These are phyloP conservation scores for Trichoderma sp. DNA, from an alignment of 2,329 filamentous ascomycete genomes.

Conservation along the genomic window DNA sequence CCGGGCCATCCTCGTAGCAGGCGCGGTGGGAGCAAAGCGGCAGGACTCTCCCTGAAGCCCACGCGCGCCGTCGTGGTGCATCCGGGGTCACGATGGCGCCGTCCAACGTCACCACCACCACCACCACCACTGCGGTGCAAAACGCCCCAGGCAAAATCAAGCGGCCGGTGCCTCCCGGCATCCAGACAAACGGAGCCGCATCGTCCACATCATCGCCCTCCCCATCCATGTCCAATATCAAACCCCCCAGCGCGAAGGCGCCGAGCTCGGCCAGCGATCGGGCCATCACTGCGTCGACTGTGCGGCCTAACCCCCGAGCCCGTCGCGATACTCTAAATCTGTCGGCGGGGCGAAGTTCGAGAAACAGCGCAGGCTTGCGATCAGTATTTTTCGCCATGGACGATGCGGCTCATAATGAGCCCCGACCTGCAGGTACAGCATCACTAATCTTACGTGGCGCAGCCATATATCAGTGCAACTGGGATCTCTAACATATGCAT, in stretches of 20 bases:
- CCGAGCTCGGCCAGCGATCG: constrained; percentile 44
- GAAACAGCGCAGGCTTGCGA: constrained; percentile 55
- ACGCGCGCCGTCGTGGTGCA: constrained; percentile 31
- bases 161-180: constrained; percentile 66
- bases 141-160: constrained; percentile 64
- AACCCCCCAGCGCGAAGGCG: constrained; percentile 52
- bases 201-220: constrained; percentile 64
- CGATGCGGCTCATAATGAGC: constrained; percentile 45
- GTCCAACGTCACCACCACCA: constrained; percentile 56
- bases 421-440: constrained; percentile 56
- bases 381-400: constrained; percentile 55
- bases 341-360: constrained; percentile 51
- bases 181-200: constrained; percentile 66
- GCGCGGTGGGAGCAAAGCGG: constrained; percentile 13
- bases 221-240: constrained; percentile 60
- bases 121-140: constrained; percentile 53
- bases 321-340: constrained; percentile 60
- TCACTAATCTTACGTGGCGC: not conserved
- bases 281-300: constrained; percentile 46
- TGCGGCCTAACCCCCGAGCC: constrained; percentile 59
- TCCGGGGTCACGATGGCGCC: constrained; percentile 55
- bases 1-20: constrained; percentile 19
- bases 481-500: constrained; percentile 33
- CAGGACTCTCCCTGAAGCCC: not conserved
- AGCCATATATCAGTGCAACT: not conserved